Evolutionary conservation across 1,139 yeast species (phyloP), one percentile per base, ranked within the genome.

Genomic region (Pichia sp.): DNA sequence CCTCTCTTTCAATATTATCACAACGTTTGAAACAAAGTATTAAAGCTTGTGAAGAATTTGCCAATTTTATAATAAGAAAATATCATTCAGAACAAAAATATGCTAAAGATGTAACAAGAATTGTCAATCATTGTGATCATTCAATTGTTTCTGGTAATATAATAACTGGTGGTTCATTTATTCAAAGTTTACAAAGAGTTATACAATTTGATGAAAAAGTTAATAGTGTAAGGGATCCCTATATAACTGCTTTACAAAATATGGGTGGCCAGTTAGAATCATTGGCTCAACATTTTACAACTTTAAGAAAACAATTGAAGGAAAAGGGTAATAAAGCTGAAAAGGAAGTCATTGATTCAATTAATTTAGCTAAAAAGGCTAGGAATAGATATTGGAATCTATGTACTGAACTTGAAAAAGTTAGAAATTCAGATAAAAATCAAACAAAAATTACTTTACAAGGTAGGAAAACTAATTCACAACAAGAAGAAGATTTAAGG

Each of bases 401-500:
- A 28, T 86, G 96, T 57, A 84, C 80, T 42, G 97, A 91, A 53
- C 74, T 86, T 61, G 96, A 91, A 52, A 80, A 83, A 52, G 72
- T 88, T 42, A 77, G 82, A 54, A 75, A 80, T 40, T 47, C 59
- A 4, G 97, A 89, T 56, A 96, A 95, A 19, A 72, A 82, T 44
- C 85, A 83, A 60, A 86, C 85, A 57, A 76, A 80, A 17, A 80
- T 91, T 53, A 81, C 89, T 25, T 68, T 84, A 50, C 84, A 84
- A 56, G 77, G 80, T 36, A 79, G 85, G 41, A 82, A 79, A 52
- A 78, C 94, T 0, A 77, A 80, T 2, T 83, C 83, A 40, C 96
- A 89, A 62, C 95, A 88, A 60, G 97, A 91, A 57, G 97, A 89
- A 56, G 96, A 89, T 40, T 67, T 89, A 23, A 79, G 77, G 48